These are phyloP conservation scores for Penicillium sp. DNA, from an alignment of 2,329 filamentous ascomycete species.

Conservation along the genomic window DNA sequence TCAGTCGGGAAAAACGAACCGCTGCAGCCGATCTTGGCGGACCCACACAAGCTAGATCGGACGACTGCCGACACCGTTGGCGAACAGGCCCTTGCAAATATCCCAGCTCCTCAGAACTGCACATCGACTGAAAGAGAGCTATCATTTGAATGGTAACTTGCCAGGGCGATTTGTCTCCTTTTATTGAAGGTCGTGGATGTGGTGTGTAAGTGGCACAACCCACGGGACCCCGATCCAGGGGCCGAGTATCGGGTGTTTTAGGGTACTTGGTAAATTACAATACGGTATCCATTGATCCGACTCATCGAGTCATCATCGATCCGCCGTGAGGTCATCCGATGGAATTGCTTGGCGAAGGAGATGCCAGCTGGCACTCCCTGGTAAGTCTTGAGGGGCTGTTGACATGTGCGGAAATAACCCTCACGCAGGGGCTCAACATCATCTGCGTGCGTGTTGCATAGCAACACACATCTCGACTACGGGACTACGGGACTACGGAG, in stretches of 20 bases:
- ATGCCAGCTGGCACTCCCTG: constrained; percentile 10
- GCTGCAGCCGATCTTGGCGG: constrained; percentile 23
- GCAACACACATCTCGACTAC: not conserved
- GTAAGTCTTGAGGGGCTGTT: not conserved
- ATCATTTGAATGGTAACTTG: not conserved
- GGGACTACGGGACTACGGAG: constrained; percentile 1
- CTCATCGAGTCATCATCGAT: constrained; percentile 20
- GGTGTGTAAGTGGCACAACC: not conserved
- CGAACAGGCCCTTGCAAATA: constrained; percentile 8
- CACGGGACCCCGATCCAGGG: not conserved
- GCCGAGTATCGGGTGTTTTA: constrained; percentile 16
- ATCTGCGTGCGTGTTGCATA: not conserved
- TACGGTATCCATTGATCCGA: constrained; percentile 10
- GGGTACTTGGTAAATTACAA: constrained; percentile 11
- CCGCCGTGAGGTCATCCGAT: constrained; percentile 20
- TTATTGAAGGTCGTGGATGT: not conserved
- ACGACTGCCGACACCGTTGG: constrained; percentile 7
- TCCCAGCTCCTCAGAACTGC: not conserved
- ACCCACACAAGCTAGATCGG: constrained; percentile 27
- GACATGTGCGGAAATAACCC: not conserved
- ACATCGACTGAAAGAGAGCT: not conserved
- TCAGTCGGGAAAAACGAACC: constrained; percentile 10
- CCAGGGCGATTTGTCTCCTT: not conserved
- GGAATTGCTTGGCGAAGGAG: constrained; percentile 5
- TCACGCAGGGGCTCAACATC: not conserved